These are phyloP conservation scores for Daldinia loculata DNA, from an alignment of 495 filamentous ascomycete species.

Conservation along the genomic window DNA sequence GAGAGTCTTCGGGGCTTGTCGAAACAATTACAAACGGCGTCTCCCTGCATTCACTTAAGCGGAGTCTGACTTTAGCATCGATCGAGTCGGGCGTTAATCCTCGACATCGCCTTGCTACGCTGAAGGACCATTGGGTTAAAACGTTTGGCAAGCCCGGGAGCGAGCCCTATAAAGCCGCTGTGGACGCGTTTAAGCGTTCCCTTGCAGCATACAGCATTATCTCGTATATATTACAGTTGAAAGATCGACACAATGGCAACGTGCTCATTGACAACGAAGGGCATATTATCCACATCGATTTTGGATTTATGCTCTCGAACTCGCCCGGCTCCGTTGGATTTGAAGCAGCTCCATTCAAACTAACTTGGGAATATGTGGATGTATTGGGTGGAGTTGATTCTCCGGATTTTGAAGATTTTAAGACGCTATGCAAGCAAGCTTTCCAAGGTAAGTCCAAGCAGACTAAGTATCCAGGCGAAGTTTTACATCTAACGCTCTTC, in stretches of 20 bases:
- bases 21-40: slow-evolving; percentile 85
- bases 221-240: slow-evolving; percentile 77
- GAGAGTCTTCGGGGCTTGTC: slow-evolving; percentile 78
- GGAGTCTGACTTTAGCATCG: slow-evolving; percentile 72
- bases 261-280: slow-evolving; percentile 80
- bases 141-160: slow-evolving; percentile 71
- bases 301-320: slow-evolving; percentile 84
- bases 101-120: slow-evolving; percentile 71
- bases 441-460: slow-evolving; percentile 66
- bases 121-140: slow-evolving; percentile 79
- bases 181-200: slow-evolving; percentile 74
- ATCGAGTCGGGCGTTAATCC: slow-evolving; percentile 73
- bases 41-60: slow-evolving; percentile 77
- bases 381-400: slow-evolving; percentile 73
- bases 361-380: slow-evolving; percentile 80
- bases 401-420: slow-evolving; percentile 70
- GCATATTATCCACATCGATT: slow-evolving; percentile 84
- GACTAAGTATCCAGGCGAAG: not conserved
- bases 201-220: slow-evolving; percentile 80
- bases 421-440: slow-evolving; percentile 74
- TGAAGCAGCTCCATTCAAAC: slow-evolving; percentile 81
- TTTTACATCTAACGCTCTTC: slow-evolving; percentile 10
- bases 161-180: slow-evolving; percentile 67
- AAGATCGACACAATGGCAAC: slow-evolving; percentile 84
- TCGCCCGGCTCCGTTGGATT: slow-evolving; percentile 79